phyloP scores from a whole-genome alignment of 2,329 filamentous ascomycete genomes.

The Beauveria caledonica region DNA sequence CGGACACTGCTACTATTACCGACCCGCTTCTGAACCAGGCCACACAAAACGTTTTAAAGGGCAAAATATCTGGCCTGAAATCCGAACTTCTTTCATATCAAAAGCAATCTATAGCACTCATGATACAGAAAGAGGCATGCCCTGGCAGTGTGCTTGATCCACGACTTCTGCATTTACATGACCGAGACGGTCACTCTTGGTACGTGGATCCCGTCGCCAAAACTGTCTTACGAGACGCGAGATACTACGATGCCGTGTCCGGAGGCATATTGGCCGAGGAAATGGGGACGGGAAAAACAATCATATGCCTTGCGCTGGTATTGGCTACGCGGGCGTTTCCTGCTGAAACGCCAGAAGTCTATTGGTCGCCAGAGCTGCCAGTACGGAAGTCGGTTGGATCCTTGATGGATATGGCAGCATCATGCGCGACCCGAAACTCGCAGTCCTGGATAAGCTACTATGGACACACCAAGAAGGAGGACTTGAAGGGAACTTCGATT shows the following conservation, averaged over 20 bases:
- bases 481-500: conserved; percentile 46
- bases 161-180: conserved; percentile 50
- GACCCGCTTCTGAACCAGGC: conserved; percentile 44
- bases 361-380: conserved; percentile 34
- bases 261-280: conserved; percentile 77
- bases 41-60: conserved; percentile 47
- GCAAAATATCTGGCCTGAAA: conserved; percentile 46
- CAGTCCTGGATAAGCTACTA: conserved; percentile 65
- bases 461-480: conserved; percentile 36
- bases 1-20: conserved; percentile 38
- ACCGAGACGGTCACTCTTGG: conserved; percentile 55
- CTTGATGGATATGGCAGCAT: conserved; percentile 68
- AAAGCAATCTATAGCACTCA: conserved; percentile 66
- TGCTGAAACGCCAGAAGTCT: conserved; percentile 55
- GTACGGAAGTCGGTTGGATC: conserved; percentile 45
- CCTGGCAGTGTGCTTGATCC: conserved; percentile 63
- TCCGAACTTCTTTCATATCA: conserved; percentile 73
- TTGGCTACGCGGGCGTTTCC: conserved; percentile 65
- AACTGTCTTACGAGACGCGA: conserved; percentile 54
- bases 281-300: conserved; percentile 78
- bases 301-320: conserved; percentile 74
- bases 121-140: conserved; percentile 72
- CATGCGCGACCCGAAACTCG: conserved; percentile 55
- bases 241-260: conserved; percentile 62
- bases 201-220: conserved; percentile 63